Percentiles rank a stretch among this genome's conserved stretches.
Evolutionary conservation across 352 stramenopile species (phyloP).

Genomic region (Aphanomyces invadans): DNA sequence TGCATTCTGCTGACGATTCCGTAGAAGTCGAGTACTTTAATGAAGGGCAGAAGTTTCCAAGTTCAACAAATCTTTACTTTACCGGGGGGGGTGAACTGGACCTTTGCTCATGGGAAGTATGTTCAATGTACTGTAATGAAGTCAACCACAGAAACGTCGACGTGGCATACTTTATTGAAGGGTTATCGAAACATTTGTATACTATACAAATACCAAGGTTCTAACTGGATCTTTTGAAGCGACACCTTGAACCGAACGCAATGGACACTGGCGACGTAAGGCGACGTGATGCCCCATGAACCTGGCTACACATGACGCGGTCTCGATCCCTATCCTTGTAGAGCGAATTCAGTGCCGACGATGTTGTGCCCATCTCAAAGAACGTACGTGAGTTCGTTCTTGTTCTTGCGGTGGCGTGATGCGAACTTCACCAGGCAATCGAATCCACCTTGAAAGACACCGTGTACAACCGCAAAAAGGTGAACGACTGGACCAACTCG

Average conservation of each 20-base stretch:
- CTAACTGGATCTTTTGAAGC: not conserved
- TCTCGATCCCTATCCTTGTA: slow-evolving; percentile 7
- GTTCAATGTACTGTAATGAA: not conserved
- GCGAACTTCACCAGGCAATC: slow-evolving; percentile 41
- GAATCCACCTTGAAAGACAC: slow-evolving; percentile 70
- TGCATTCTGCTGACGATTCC: not conserved
- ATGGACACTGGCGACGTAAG: slow-evolving; percentile 24
- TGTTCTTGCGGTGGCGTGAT: not conserved
- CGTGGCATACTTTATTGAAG: not conserved
- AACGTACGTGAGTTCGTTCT: slow-evolving; percentile 6
- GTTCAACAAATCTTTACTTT: not conserved
- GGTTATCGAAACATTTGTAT: slow-evolving; percentile 9
- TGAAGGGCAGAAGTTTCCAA: not conserved
- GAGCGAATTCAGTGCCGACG: slow-evolving; percentile 23
- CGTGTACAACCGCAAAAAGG: slow-evolving; percentile 81
- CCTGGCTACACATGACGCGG: not conserved
- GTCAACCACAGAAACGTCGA: not conserved
- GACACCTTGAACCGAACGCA: not conserved
- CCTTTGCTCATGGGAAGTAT: no score
- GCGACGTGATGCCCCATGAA: not conserved
- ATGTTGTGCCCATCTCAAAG: slow-evolving; percentile 24
- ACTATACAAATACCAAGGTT: slow-evolving; percentile 8
- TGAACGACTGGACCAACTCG: slow-evolving; percentile 78
- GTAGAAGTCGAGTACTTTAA: not conserved
- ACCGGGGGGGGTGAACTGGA: no score